These are phyloP conservation scores for Coniophora puteana DNA, from an alignment of 1,284 basidiomycete genomes.

Conservation along the genomic window DNA sequence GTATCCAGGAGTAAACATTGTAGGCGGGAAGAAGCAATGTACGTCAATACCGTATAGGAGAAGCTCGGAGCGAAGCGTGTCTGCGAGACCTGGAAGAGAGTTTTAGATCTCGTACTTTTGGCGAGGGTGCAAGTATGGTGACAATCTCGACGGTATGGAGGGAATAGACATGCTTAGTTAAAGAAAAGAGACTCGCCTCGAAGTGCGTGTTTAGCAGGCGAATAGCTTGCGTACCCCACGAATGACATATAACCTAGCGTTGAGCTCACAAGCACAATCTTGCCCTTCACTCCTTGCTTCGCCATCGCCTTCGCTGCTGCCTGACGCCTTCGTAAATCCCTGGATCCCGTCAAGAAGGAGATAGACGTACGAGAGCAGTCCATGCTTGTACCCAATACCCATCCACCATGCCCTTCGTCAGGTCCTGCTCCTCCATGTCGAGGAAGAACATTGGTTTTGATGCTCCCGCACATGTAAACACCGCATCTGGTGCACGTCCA, in stretches of 20 bases:
- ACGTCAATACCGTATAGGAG: slow-evolving; percentile 77
- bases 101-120: background rate
- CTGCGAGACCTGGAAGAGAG: slow-evolving; percentile 69
- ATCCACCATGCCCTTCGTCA: slow-evolving; percentile 52
- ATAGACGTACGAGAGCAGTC: slow-evolving; percentile 67
- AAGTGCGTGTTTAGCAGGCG: slow-evolving; percentile 88
- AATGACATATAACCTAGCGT: slow-evolving; percentile 81
- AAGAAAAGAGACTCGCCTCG: slow-evolving; percentile 60
- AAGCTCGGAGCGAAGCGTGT: slow-evolving; percentile 82
- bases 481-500: slow-evolving; percentile 52
- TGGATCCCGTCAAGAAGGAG: background rate
- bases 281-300: slow-evolving; percentile 50
- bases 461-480: slow-evolving; percentile 72
- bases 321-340: slow-evolving; percentile 32
- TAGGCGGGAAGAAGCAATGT: slow-evolving; percentile 86
- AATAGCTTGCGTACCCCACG: slow-evolving; percentile 83
- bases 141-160: too few relatives aligned
- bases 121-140: background rate
- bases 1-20: slow-evolving; percentile 81
- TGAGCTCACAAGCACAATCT: slow-evolving; percentile 82
- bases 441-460: slow-evolving; percentile 60
- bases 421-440: slow-evolving; percentile 48
- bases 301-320: slow-evolving; percentile 74
- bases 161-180: too few relatives aligned
- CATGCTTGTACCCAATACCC: slow-evolving; percentile 74